Conservation (phyloP, 805 yeast species). For the Cyberlindnera misumaiensis region DNA sequence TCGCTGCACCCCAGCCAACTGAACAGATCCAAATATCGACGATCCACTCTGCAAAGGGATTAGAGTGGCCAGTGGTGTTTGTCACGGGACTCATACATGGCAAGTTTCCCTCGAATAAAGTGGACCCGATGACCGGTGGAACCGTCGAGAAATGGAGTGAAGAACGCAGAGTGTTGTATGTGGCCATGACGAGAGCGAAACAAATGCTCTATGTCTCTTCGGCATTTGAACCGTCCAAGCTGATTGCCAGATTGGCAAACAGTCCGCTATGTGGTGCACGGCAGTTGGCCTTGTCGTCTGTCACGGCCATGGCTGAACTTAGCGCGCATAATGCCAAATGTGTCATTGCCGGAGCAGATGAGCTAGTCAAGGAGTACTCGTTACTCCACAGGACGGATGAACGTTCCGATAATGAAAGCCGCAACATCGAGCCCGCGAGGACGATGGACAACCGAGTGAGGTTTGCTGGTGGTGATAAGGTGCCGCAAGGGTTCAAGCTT, state of each 20-base stretch:
- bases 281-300: neutral
- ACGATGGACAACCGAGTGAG: slow-evolving; percentile 1
- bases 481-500: slow-evolving; percentile 1
- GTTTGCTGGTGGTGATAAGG: neutral
- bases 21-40: slow-evolving; percentile 58
- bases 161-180: slow-evolving; percentile 81
- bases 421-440: no score
- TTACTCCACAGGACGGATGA: neutral
- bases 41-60: slow-evolving; percentile 87
- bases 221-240: slow-evolving; percentile 1
- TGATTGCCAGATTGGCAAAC: neutral
- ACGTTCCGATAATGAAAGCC: neutral
- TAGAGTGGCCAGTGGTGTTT: slow-evolving; percentile 93
- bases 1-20: slow-evolving; percentile 2
- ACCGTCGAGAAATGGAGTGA: slow-evolving; percentile 43
- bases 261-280: no score
- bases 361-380: neutral
- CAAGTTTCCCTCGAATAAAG: slow-evolving; percentile 51
- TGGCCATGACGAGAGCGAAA: slow-evolving; percentile 83
- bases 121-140: slow-evolving; percentile 12
- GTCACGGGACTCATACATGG: slow-evolving; percentile 68
- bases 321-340: neutral
- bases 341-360: neutral
- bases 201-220: slow-evolving; percentile 38
- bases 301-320: neutral